phyloP scores from a whole-genome alignment of 1,139 yeast genomes.

The Scheffersomyces illinoinensis region DNA sequence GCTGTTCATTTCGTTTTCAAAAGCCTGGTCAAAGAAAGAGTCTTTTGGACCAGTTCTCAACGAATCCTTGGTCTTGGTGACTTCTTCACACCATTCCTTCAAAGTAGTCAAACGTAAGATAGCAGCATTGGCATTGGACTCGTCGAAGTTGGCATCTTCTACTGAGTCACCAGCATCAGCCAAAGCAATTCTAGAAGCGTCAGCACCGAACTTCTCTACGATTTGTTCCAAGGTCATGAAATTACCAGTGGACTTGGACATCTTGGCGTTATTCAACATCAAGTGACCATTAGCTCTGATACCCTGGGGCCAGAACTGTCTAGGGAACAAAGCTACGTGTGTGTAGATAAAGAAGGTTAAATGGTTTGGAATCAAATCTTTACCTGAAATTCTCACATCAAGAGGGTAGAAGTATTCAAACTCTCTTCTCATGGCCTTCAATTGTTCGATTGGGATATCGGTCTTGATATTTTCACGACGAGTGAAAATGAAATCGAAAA shows the following conservation, averaged over 20 bases:
- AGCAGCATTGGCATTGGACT: constrained; percentile 95
- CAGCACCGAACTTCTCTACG: constrained; percentile 92
- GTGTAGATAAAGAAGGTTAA: constrained; percentile 92
- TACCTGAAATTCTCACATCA: constrained; percentile 90
- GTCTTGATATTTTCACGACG: constrained; percentile 61
- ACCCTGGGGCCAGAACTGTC: constrained; percentile 90
- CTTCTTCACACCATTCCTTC: constrained; percentile 94
- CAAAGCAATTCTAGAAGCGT: constrained; percentile 93
- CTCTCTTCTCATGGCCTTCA: constrained; percentile 81
- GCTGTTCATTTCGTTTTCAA: constrained; percentile 90
- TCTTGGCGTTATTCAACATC: constrained; percentile 91
- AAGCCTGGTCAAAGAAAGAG: constrained; percentile 81
- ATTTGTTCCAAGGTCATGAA: constrained; percentile 88
- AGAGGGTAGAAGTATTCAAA: constrained; percentile 95
- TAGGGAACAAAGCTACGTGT: constrained; percentile 92
- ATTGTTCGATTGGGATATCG: constrained; percentile 65
- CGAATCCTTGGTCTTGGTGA: constrained; percentile 48
- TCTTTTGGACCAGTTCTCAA: constrained; percentile 70
- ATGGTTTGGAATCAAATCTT: constrained; percentile 96
- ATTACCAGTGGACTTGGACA: constrained; percentile 98
- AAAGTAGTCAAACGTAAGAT: constrained; percentile 88
- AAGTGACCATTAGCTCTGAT: constrained; percentile 95
- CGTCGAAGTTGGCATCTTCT: constrained; percentile 98
- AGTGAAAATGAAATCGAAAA: constrained; percentile 86
- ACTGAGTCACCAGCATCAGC: constrained; percentile 98